Base-by-base conservation (phyloP, 495 filamentous ascomycete species). In the Xylaria intraflava region DNA sequence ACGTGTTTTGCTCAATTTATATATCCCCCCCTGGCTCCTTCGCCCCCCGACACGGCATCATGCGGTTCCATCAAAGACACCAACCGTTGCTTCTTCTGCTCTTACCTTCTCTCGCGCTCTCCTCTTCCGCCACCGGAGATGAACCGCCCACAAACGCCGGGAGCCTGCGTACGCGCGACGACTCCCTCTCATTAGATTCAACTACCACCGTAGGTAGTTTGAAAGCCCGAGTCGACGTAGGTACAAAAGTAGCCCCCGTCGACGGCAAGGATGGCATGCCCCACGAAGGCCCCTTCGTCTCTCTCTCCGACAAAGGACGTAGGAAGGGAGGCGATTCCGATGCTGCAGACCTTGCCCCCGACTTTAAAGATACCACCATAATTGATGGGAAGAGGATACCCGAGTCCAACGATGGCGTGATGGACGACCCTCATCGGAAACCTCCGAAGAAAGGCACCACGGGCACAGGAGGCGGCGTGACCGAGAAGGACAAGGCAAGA, bases 251-350 rank as follows among this genome's bases (percentile, higher is more conserved):
- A 75, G 89, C 89, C 57, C 93, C 94, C 1, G 87, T 97, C 6
- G 93, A 98, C 66, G 94, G 93, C 30, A 87, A 89, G 57, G 93
- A 98, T 77, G 93, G 93, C 23, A 91, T 90, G 74, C 93, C 93
- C 29, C 93, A 98, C 66, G 82, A 83, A 22, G 93, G 93, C 8
- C 93, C 94, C 2, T 91, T 87, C 69, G 86, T 93, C 46, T 85
- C 87, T 58, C 44, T 48, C 9, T 83, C 84, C 19, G 82, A 67
- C 76, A 86, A 68, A 69, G 59, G 60, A 53, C 58, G 69, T 39
- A 65, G 57, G 46, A 60, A 70, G 39, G 65, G 62, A 8, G 26
- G 24, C 38, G 26, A 40, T 35, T 17, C 48, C 54, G 49, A 39
- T 40, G 6, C 36, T 2, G 48, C 65, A 26, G 71, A 65, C 22